phyloP scores from a whole-genome alignment of 2,329 filamentous ascomycete species.

The Trichoderma sp. region DNA sequence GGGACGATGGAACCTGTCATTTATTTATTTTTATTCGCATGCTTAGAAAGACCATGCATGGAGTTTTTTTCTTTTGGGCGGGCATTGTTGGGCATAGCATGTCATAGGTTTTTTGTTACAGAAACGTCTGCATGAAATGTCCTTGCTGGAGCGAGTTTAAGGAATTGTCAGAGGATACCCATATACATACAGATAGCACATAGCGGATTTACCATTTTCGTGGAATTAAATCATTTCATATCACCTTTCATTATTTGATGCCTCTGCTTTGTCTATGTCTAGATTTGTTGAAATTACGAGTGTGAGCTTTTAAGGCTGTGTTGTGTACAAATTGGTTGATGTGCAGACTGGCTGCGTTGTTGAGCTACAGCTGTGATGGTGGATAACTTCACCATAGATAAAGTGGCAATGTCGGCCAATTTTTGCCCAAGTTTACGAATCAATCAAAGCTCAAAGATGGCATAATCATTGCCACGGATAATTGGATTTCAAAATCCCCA shows the following conservation, averaged over 20 bases:
- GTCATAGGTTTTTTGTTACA: conserved; percentile 21
- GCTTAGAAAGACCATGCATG: conserved; percentile 13
- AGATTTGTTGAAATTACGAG: neutral
- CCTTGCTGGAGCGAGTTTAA: conserved; percentile 33
- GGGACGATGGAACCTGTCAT: neutral
- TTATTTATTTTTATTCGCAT: conserved; percentile 10
- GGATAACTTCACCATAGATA: too few species aligned
- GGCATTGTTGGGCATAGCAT: conserved; percentile 25
- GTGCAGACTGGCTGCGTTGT: too few species aligned
- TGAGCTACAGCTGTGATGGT: too few species aligned
- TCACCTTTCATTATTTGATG: neutral
- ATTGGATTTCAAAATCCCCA: fast-evolving
- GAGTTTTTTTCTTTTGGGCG: conserved; percentile 24
- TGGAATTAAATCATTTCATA: conserved; percentile 19
- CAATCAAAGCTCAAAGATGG: neutral
- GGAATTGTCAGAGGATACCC: conserved; percentile 37
- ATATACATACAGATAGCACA: conserved; percentile 29
- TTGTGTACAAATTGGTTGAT: too few species aligned
- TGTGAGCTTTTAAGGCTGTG: neutral
- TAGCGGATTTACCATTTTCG: conserved; percentile 22
- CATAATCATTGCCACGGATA: neutral
- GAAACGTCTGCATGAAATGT: conserved; percentile 26
- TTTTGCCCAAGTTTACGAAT: neutral
- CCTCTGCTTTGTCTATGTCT: neutral
- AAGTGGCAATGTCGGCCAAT: too few species aligned